Evolutionary conservation across 768 basidiomycete species (phyloP), one percentile per base, ranked within the genome.

Genomic region (Tylopilus subfusipes): DNA sequence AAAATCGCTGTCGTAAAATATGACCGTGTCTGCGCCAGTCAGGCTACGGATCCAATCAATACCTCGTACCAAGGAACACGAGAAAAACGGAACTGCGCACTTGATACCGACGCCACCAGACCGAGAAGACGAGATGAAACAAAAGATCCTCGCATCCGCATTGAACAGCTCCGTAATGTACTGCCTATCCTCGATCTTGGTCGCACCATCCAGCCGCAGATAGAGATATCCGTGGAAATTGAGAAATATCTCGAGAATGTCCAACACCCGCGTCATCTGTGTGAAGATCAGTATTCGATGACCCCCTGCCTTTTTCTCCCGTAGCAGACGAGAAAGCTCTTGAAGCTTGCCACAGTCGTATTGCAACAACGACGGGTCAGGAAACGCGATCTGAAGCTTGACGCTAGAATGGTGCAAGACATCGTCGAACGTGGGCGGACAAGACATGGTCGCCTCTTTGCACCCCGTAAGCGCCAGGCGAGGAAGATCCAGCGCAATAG

Each of bases 271-370:
- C 29, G 95, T 96, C 95, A 98, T 98, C 64, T 98, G 95, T 0
- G 95, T 98, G 72, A 98, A 98, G 58, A 98, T 95, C 44, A 98
- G 78, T 24, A 90, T 80, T 8, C 95, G 88, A 67, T 97, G 94
- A 0, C 93, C 93, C 7, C 84, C 92, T 0, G 84, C 82, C 66
- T 94, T 93, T 70, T 84, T 89, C 69, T 90, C 82, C 42, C 91
- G 83, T 11, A 98, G 76, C 25, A 98, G 75, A 24, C 73, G 75
- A n/a, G 84, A 81, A 9, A 98, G 81, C 53, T 85, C 81, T 63
- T 97, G 95, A 13, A 98, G 79, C 66, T 98, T 98, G 42, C 95
- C 95, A 63, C 95, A 97, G 68, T 98, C 95, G 68, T 93, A 97
- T 66, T 97, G 94, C 8, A 97, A 77, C 30, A 96, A 77, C 5